These are phyloP conservation scores for Malassezia arunalokei DNA, from an alignment of 1,284 basidiomycete species.

Conservation along the genomic window DNA sequence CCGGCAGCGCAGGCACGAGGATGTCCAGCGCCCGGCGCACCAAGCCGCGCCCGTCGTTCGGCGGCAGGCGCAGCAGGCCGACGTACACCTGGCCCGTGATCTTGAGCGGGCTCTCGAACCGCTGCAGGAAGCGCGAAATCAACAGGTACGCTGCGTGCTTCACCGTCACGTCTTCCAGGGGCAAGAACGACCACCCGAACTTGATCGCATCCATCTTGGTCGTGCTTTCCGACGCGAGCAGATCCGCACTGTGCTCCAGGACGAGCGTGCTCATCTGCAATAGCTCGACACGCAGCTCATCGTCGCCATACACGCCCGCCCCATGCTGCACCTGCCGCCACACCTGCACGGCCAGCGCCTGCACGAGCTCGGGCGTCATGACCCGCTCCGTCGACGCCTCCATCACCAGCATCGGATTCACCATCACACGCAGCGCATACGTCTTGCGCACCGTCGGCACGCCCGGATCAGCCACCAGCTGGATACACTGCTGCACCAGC, in stretches of 20 bases:
- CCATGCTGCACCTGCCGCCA: conserved; percentile 61
- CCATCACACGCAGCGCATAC: conserved; percentile 68
- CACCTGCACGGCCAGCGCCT: conserved; percentile 60
- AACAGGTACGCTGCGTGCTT: conserved; percentile 89
- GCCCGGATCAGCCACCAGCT: conserved; percentile 62
- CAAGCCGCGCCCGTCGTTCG: conserved; percentile 61
- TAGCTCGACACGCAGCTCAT: conserved; percentile 77
- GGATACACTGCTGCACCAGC: conserved; percentile 70
- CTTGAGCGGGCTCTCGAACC: conserved; percentile 79
- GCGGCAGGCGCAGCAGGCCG: conserved; percentile 70
- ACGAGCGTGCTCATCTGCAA: conserved; percentile 80
- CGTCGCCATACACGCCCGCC: conserved; percentile 54
- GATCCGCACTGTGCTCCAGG: conserved; percentile 66
- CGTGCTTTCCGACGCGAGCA: conserved; percentile 56
- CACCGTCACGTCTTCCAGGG: conserved; percentile 70
- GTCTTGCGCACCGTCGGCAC: conserved; percentile 70
- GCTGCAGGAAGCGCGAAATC: conserved; percentile 84
- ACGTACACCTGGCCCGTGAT: conserved; percentile 91
- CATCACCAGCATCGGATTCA: conserved; percentile 65
- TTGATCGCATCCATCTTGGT: conserved; percentile 88
- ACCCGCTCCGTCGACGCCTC: conserved; percentile 41
- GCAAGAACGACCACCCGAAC: conserved; percentile 82
- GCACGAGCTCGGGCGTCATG: conserved; percentile 60
- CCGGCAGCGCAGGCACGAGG: conserved; percentile 70
- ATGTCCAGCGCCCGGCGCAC: conserved; percentile 81